A percentile compares a stretch with the other conserved stretches of the same genome.
Evolutionary conservation across 2,329 filamentous ascomycete species (phyloP).

Genomic region (Rasamsonia emersonii): DNA sequence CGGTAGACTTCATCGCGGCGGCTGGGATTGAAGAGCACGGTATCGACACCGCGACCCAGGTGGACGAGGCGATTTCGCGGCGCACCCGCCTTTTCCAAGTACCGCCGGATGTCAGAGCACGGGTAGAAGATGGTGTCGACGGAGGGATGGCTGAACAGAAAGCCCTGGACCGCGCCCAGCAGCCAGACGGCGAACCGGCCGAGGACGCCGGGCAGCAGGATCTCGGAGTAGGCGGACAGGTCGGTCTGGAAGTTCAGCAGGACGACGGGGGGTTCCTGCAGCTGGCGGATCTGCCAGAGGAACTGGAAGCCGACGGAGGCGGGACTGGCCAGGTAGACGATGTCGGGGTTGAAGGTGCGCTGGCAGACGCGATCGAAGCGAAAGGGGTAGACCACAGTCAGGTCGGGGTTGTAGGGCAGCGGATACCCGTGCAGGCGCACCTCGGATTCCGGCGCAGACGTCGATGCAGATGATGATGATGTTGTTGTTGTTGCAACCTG

Average conservation of each 20-base stretch:
- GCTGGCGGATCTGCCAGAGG: constrained; percentile 58
- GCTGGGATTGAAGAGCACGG: constrained; percentile 50
- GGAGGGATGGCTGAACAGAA: constrained; percentile 53
- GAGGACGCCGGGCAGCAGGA: constrained; percentile 58
- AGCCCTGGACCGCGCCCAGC: constrained; percentile 56
- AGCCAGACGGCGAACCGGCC: constrained; percentile 54
- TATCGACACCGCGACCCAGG: constrained; percentile 58
- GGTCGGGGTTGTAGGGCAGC: constrained; percentile 62
- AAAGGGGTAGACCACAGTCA: constrained; percentile 62
- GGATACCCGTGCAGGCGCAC: constrained; percentile 50
- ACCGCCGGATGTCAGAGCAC: constrained; percentile 53
- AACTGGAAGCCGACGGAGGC: constrained; percentile 64
- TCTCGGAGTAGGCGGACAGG: constrained; percentile 58
- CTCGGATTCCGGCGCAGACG: constrained; percentile 34
- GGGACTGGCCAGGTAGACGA: constrained; percentile 62
- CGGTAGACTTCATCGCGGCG: constrained; percentile 46
- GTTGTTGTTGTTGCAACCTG: constrained; percentile 41
- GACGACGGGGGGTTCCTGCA: constrained; percentile 48
- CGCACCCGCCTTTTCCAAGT: constrained; percentile 51
- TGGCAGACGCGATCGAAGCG: constrained; percentile 54
- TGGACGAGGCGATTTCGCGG: constrained; percentile 50
- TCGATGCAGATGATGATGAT: constrained; percentile 18
- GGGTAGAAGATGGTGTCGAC: constrained; percentile 63
- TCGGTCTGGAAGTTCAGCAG: constrained; percentile 67
- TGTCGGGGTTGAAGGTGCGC: constrained; percentile 56